These are phyloP conservation scores for Citrus sp. DNA, from an alignment of 345 rosid species.

Conservation along the genomic window DNA sequence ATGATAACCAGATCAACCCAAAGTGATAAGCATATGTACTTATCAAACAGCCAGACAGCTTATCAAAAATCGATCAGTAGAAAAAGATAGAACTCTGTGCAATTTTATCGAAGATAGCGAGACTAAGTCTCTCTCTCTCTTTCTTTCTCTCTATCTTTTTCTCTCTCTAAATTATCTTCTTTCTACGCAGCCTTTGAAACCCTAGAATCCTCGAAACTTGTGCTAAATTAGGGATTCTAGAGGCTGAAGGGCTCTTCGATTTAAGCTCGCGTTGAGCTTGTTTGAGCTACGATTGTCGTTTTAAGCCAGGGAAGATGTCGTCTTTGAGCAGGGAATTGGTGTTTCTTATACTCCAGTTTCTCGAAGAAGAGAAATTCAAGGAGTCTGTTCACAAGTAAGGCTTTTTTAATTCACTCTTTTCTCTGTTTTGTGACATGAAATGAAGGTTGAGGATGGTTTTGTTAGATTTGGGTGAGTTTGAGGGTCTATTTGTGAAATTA, in stretches of 20 bases:
- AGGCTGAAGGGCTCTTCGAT: conserved; percentile 1
- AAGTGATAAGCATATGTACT: rapidly evolving
- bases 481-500: not conserved
- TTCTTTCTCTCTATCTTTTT: not conserved
- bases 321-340: conserved; percentile 88
- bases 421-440: not conserved
- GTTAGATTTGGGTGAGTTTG: not conserved
- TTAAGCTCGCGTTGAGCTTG: not conserved
- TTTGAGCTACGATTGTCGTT: conserved; percentile 8
- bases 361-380: conserved; percentile 85
- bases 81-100: conserved; percentile 46
- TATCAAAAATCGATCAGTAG: conserved; percentile 43
- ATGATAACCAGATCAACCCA: not conserved
- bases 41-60: rapidly evolving
- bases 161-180: conserved; percentile 37
- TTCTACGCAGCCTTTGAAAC: conserved; percentile 60
- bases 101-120: conserved; percentile 87
- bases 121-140: conserved; percentile 42
- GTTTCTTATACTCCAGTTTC: conserved; percentile 89
- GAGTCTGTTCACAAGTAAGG: conserved; percentile 83
- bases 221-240: conserved; percentile 16
- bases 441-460: not conserved
- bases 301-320: conserved; percentile 38
- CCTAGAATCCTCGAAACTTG: conserved; percentile 56
- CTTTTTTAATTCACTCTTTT: not conserved